A percentile compares a stretch with the other conserved stretches of the same genome.
Evolutionary conservation across 2,329 filamentous ascomycete genomes (phyloP).

Genomic region (Arthroderma uncinatum): DNA sequence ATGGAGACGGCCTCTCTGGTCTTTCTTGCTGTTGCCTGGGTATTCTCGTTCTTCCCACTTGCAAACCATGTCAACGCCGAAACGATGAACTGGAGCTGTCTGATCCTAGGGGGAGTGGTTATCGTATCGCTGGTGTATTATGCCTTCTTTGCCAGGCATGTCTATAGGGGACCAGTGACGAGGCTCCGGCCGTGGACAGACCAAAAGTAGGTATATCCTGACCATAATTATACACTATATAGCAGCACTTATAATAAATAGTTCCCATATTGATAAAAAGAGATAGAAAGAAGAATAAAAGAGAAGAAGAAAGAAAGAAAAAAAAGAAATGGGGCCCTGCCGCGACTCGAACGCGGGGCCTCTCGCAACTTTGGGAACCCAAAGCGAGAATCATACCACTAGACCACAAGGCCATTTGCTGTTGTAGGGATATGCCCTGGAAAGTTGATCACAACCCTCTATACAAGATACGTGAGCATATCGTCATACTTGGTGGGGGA

Average conservation of each 20-base stretch:
- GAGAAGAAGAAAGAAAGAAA: background rate
- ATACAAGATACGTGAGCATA: background rate
- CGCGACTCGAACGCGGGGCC: slow-evolving; percentile 15
- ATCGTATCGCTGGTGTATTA: slow-evolving; percentile 20
- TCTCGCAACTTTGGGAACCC: slow-evolving; percentile 30
- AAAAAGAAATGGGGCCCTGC: slow-evolving; percentile 11
- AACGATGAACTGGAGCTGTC: slow-evolving; percentile 41
- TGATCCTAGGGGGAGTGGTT: slow-evolving; percentile 36
- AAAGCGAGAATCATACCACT: slow-evolving; percentile 64
- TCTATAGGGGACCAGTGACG: background rate
- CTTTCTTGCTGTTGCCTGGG: slow-evolving; percentile 31
- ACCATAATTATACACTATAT: too few species aligned
- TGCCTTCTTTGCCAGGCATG: background rate
- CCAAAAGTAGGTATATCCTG: background rate
- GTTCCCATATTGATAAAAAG: background rate
- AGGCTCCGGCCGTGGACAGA: background rate
- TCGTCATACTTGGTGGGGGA: too few species aligned
- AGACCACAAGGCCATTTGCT: slow-evolving; percentile 38
- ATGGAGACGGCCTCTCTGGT: slow-evolving; percentile 3
- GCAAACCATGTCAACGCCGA: slow-evolving; percentile 22
- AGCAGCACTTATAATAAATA: too few species aligned
- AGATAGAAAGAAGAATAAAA: background rate
- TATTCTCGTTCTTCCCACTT: slow-evolving; percentile 38
- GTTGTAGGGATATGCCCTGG: too few species aligned
- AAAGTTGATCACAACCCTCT: background rate